Conservation (phyloP, 495 filamentous ascomycete genomes). For the Trichoderma virens region DNA sequence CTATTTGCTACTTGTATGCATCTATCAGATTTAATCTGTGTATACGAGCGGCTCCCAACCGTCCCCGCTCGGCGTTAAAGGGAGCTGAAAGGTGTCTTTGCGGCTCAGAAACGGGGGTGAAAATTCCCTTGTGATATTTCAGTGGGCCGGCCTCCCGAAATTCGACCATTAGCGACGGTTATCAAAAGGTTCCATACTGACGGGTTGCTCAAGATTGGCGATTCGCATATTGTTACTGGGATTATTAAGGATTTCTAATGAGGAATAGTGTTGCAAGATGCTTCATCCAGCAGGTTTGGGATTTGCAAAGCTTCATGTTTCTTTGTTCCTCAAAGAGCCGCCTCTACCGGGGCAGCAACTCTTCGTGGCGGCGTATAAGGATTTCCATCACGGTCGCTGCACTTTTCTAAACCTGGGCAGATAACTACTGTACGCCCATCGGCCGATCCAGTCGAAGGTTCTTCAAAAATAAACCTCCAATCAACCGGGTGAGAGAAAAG, state of each 20-base stretch:
- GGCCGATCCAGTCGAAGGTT: slow-evolving; percentile 1
- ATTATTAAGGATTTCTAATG: neutral
- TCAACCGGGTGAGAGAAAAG: slow-evolving; percentile 28
- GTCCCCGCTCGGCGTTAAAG: neutral
- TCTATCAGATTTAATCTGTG: neutral
- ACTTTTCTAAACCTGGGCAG: slow-evolving; percentile 24
- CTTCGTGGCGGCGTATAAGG: slow-evolving; percentile 16
- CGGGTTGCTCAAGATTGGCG: neutral
- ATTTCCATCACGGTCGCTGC: slow-evolving; percentile 21
- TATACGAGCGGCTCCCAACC: neutral
- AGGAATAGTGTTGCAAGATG: neutral
- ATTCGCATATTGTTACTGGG: neutral
- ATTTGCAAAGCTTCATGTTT: neutral
- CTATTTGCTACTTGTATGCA: no score
- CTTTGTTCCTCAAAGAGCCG: neutral
- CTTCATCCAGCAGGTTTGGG: neutral
- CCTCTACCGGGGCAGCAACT: slow-evolving; percentile 17
- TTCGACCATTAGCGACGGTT: neutral
- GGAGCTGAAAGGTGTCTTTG: neutral
- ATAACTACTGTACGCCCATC: slow-evolving; percentile 16
- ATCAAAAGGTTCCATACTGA: neutral
- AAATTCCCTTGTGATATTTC: neutral
- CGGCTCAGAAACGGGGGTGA: neutral
- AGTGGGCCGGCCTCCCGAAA: neutral
- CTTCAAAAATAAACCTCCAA: slow-evolving; percentile 21